Evolutionary conservation across 768 basidiomycete species (phyloP).

Genomic region (Boletus pseudo-olivaceus): DNA sequence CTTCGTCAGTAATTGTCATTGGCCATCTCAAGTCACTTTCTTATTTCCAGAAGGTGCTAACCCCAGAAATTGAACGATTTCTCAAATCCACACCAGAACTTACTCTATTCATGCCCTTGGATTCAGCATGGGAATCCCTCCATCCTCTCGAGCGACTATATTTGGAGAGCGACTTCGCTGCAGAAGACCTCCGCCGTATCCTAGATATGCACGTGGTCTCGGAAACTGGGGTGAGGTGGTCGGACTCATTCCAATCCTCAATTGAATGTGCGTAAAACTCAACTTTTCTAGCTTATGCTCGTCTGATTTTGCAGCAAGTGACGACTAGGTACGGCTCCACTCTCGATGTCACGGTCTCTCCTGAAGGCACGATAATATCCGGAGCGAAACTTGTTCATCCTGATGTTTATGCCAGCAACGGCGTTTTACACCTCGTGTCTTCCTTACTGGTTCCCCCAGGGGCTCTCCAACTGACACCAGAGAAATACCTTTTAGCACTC

Average conservation of each 20-base stretch:
- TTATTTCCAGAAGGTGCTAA: conserved; percentile 73
- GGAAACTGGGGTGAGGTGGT: conserved; percentile 59
- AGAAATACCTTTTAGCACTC: conserved; percentile 90
- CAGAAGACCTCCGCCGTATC: conserved; percentile 74
- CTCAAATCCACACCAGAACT: conserved; percentile 69
- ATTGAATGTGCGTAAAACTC: conserved; percentile 48
- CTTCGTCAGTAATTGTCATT: conserved; percentile 53
- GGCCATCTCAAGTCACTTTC: conserved; percentile 57
- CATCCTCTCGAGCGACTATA: conserved; percentile 79
- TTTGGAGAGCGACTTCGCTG: conserved; percentile 83
- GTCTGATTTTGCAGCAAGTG: conserved; percentile 43
- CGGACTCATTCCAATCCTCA: conserved; percentile 52
- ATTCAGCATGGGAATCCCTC: conserved; percentile 79
- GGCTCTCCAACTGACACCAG: conserved; percentile 79
- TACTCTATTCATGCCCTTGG: conserved; percentile 85
- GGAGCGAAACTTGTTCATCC: conserved; percentile 60
- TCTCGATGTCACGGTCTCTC: conserved; percentile 55
- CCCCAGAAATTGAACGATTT: conserved; percentile 49
- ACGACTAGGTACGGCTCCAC: conserved; percentile 64
- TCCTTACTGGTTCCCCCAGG: conserved; percentile 75
- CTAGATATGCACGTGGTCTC: conserved; percentile 74
- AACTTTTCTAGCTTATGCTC: neutral
- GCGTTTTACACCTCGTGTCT: conserved; percentile 88
- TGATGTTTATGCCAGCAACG: conserved; percentile 92
- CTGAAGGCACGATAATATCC: conserved; percentile 54